A percentile compares a stretch with the other conserved stretches of the same genome.
Evolutionary conservation across 495 filamentous ascomycete species (phyloP).

Genomic region (Pyrenopolyporus hunteri): DNA sequence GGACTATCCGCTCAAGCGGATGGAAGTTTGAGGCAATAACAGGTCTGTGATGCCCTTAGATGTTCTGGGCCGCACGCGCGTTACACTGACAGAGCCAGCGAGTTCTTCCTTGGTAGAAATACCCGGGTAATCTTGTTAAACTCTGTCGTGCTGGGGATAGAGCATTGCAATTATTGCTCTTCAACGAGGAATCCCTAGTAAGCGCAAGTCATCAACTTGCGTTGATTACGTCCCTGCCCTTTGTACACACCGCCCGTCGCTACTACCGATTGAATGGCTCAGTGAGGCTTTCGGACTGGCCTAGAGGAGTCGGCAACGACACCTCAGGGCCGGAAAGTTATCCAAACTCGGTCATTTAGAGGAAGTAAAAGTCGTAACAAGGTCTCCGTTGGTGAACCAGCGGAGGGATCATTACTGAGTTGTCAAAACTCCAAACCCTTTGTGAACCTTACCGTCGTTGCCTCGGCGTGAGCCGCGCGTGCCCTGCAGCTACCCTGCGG

Average conservation of each 20-base stretch:
- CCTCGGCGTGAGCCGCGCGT: constrained; percentile 1
- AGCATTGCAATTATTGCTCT: constrained; percentile 83
- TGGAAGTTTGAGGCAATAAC: constrained; percentile 10
- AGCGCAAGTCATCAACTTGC: constrained; percentile 76
- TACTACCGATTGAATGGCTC: constrained; percentile 75
- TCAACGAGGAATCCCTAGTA: constrained; percentile 80
- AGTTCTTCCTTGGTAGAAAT: constrained; percentile 74
- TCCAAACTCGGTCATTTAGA: constrained; percentile 78
- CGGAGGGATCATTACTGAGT: constrained; percentile 26
- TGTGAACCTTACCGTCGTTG: not conserved
- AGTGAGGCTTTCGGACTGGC: constrained; percentile 74
- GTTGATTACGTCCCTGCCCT: constrained; percentile 77
- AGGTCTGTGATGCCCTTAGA: constrained; percentile 9
- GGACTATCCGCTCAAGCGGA: constrained; percentile 9
- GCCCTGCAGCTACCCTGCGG: not conserved
- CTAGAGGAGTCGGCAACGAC: constrained; percentile 67
- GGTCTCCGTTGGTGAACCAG: constrained; percentile 76
- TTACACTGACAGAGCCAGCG: constrained; percentile 75
- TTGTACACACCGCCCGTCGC: constrained; percentile 75
- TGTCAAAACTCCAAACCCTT: not conserved
- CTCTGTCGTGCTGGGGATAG: constrained; percentile 78
- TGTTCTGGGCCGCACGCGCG: constrained; percentile 8
- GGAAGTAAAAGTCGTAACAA: constrained; percentile 80
- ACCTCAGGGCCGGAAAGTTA: constrained; percentile 70
- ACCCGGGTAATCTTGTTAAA: constrained; percentile 78